Evolutionary conservation across 2,329 filamentous ascomycete species (phyloP).

Genomic region (Huntiella moniliformis): DNA sequence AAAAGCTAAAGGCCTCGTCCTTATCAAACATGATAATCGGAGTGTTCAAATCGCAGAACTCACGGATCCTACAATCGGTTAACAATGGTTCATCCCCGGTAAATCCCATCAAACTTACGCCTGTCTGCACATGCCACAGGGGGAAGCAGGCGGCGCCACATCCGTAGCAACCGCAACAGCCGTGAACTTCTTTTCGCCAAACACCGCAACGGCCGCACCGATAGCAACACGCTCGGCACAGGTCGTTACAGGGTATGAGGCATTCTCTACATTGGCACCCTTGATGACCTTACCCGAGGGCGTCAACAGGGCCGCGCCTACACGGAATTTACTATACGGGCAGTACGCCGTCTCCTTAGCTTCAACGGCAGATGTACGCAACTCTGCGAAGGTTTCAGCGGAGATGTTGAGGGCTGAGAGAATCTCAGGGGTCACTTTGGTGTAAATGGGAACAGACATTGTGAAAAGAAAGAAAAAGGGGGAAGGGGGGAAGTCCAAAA

Average conservation of each 20-base stretch:
- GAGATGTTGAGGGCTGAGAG: slow-evolving; percentile 28
- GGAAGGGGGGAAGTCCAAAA: background rate
- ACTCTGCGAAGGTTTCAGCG: slow-evolving; percentile 40
- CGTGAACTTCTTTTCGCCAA: slow-evolving; percentile 39
- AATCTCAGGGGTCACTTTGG: slow-evolving; percentile 16
- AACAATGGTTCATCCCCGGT: background rate
- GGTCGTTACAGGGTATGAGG: slow-evolving; percentile 79
- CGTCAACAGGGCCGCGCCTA: slow-evolving; percentile 61
- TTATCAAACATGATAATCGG: slow-evolving; percentile 90
- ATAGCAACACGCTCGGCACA: slow-evolving; percentile 89
- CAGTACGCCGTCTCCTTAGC: slow-evolving; percentile 74
- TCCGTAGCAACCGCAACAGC: slow-evolving; percentile 78
- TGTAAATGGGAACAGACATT: slow-evolving; percentile 13
- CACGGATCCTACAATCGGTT: slow-evolving; percentile 42
- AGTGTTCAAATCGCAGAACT: slow-evolving; percentile 49
- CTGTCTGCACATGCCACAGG: slow-evolving; percentile 92
- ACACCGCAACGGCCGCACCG: slow-evolving; percentile 50
- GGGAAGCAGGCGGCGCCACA: slow-evolving; percentile 47
- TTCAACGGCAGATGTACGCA: slow-evolving; percentile 43
- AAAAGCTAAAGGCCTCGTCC: slow-evolving; percentile 51
- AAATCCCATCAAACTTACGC: slow-evolving; percentile 38
- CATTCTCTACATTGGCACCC: slow-evolving; percentile 88
- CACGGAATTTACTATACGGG: slow-evolving; percentile 82
- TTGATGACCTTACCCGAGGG: slow-evolving; percentile 24
- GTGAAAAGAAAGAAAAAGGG: background rate